Base-by-base conservation (phyloP, 139 green algal genomes). In the Coelastrella sp. region DNA sequence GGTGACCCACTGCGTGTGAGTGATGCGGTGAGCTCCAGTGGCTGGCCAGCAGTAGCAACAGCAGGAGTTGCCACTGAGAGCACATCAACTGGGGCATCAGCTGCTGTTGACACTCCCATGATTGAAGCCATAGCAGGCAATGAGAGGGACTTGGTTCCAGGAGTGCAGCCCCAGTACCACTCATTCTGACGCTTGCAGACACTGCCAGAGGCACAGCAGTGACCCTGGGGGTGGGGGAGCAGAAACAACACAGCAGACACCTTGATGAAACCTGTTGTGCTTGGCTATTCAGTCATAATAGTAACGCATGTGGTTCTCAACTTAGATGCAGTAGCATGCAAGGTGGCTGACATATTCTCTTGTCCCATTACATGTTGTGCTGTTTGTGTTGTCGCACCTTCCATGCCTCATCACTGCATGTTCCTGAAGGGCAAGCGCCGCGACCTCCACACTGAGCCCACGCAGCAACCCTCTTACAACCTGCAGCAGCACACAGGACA, bases 131-230 rank as follows among this genome's bases (percentile, higher is more conserved):
- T 21, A 45, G 66, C 8, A 25, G 72, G 30, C 13, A 35, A 13
- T 5, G 72, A 53, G 35, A 67, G 30, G 45, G 72, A 35, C 25
- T 63, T 63, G 34, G 37, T 38, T 23, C 35, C 53, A 5, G 75
- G 75, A 4, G 37, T 71, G 35, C 75, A 82, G 50, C 45, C 43
- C 35, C 37, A 71, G 53, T 30, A 82, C 40, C 48, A 82, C 53
- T 69, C 53, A 27, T 71, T 82, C 25, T 82, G 23, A n/a, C 75
- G 75, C 53, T 71, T 71, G 75, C 75, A 82, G 51, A 71, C 32
- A 35, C 17, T 59, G 35, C 75, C 75, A 27, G 51, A 40, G 0
- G 45, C 30, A 60, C 75, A 82, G 75, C 21, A 57, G 53, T 66
- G 41, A 34, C 75, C 53, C 35, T 81, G 73, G 73, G 53, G 6